Evolutionary conservation across 257 asterid species (phyloP).

Genomic region (Solanum gracilifrons): DNA sequence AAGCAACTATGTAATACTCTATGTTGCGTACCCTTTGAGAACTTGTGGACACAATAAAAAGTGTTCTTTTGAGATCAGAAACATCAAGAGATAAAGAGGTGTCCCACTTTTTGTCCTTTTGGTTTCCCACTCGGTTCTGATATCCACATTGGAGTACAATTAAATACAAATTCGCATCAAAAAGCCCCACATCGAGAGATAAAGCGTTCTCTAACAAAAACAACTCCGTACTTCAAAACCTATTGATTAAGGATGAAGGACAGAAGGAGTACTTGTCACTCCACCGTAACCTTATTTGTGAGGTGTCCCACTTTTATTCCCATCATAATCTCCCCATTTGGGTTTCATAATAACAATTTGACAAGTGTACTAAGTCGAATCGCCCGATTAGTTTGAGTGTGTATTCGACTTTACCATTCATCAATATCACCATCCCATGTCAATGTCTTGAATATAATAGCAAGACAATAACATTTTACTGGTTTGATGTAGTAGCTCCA

Average conservation of each 20-base stretch:
- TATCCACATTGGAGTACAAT: fast-evolving
- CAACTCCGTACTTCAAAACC: background rate
- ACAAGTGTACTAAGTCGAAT: background rate
- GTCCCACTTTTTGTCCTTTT: background rate
- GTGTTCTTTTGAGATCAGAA: background rate
- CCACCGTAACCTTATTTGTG: no score
- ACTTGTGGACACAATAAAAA: background rate
- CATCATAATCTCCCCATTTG: background rate
- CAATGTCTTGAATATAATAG: background rate
- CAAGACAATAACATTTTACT: background rate
- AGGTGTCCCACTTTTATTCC: background rate
- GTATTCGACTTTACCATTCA: background rate
- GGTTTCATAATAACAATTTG: background rate
- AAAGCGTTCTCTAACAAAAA: no score
- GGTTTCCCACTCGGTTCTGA: no score
- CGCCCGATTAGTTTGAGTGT: background rate
- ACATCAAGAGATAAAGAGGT: background rate
- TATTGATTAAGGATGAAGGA: no score
- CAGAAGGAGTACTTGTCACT: background rate
- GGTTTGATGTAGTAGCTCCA: background rate
- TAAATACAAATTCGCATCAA: fast-evolving
- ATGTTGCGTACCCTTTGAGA: background rate
- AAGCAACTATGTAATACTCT: background rate
- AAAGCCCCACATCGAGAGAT: no score
- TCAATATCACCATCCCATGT: background rate